Percentiles rank a stretch among this genome's conserved stretches.
Conservation (phyloP, 2,329 filamentous ascomycete species). For the Shiraia sp. region DNA sequence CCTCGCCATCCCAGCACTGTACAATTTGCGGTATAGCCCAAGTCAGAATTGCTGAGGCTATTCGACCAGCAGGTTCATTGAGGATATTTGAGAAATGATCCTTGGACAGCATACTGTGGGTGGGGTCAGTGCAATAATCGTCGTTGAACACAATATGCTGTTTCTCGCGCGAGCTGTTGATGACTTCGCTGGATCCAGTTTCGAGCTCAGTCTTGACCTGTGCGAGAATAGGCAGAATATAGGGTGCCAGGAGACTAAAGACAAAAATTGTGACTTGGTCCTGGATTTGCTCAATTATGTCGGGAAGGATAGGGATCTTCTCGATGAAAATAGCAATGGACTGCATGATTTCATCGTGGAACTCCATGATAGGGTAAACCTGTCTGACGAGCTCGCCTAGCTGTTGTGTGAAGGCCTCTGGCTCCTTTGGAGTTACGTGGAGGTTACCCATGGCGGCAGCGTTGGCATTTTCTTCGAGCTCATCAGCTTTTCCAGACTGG, state of each 20-base stretch:
- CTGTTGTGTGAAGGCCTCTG: constrained; percentile 82
- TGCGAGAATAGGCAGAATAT: constrained; percentile 80
- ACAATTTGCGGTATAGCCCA: constrained; percentile 93
- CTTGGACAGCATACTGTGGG: constrained; percentile 94
- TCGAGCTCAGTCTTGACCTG: constrained; percentile 87
- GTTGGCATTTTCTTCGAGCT: constrained; percentile 76
- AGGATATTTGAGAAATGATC: constrained; percentile 90
- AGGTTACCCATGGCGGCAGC: constrained; percentile 76
- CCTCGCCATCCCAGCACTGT: constrained; percentile 81
- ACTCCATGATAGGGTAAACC: constrained; percentile 87
- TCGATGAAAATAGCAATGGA: constrained; percentile 76
- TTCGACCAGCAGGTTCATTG: constrained; percentile 84
- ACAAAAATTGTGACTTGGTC: constrained; percentile 88
- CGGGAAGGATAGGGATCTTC: constrained; percentile 81
- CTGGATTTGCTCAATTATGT: constrained; percentile 82
- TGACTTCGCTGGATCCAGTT: constrained; percentile 84
- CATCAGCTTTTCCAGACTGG: constrained; percentile 74
- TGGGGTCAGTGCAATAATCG: constrained; percentile 76
- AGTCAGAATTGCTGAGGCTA: constrained; percentile 75
- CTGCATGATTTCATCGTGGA: constrained; percentile 87
- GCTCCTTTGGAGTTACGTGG: constrained; percentile 74
- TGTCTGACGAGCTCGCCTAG: constrained; percentile 73
- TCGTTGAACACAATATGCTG: constrained; percentile 87
- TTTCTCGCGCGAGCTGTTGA: constrained; percentile 79
- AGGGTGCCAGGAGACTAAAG: constrained; percentile 88